Conservation (phyloP, 345 rosid genomes). For the Linum lewisii region DNA sequence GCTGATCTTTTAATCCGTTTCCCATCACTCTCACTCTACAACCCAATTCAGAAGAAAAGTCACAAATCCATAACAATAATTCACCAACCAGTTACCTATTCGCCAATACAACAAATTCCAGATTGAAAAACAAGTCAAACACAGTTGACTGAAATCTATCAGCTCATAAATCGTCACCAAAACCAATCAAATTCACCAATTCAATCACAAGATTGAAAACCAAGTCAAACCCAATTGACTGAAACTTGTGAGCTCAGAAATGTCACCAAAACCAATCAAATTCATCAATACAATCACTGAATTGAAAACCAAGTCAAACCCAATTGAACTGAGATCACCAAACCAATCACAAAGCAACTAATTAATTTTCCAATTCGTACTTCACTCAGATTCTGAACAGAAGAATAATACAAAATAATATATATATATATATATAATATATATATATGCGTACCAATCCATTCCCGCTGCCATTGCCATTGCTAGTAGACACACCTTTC, state of each 20-base stretch:
- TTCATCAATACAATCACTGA: neutral
- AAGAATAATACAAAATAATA: neutral
- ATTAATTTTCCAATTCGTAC: no score
- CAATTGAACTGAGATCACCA: neutral
- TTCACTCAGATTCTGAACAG: no score
- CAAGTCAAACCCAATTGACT: constrained; percentile 4
- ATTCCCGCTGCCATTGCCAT: constrained; percentile 28
- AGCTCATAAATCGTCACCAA: neutral
- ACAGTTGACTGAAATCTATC: neutral
- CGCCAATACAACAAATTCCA: constrained; percentile 8
- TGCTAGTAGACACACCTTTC: constrained; percentile 39
- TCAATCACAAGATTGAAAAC: neutral
- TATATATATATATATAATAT: no score
- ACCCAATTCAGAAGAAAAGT: neutral
- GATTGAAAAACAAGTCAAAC: constrained; percentile 8
- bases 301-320: constrained; percentile 2
- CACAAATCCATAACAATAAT: neutral
- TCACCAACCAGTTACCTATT: neutral
- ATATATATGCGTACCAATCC: constrained; percentile 23
- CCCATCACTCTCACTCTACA: constrained; percentile 44
- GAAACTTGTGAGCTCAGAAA: neutral
- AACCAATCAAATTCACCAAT: neutral
- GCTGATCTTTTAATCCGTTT: constrained; percentile 49
- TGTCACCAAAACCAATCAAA: neutral
- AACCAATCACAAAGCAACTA: neutral